Base-by-base conservation (phyloP, 768 basidiomycete species). In the Royoungia palumana region DNA sequence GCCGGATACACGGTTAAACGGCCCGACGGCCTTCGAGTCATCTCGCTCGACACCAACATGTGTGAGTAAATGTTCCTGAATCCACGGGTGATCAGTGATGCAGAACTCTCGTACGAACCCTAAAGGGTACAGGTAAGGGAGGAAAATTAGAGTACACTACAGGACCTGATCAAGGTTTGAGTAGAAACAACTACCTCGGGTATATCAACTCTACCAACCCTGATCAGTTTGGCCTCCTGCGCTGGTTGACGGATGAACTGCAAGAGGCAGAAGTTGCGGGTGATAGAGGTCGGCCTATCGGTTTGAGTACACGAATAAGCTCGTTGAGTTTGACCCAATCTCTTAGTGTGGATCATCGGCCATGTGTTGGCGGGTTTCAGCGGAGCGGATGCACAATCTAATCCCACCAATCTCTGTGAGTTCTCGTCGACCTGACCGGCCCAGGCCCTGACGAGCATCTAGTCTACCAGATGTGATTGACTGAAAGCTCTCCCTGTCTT, bases 251-350 rank as follows among this genome's bases (percentile, higher is more conserved):
- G 3, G 71, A 75, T 47, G 75, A 77, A 51, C 65, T 78, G 6
- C 76, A 78, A 51, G 73, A 65, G n/a, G 74, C 75, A 1, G 77
- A 78, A 53, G 75, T 76, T 44, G 62, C 64, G 0, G 73, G 75
- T 2, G 71, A 76, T 20, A 56, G 72, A 53, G 75, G 73, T 69
- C 38, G 2, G 60, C 20, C 12, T 17, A 17, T 3, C 6, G 6
- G 5, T 38, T 13, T 10, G 1, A 1, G 2, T 42, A 13, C 16
- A 11, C 44, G 24, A 22, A 7, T 14, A 25, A 30, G 25, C 4
- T 36, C 25, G 6, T 4, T 7, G 38, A 45, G 25, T 14, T 13
- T 21, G 25, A 27, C 8, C 28, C 22, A 6, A 6, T 32, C 21
- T 7, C 22, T 22, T 43, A 75, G 76, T 70, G 3, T 78, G 75